Base-by-base conservation (phyloP, 768 basidiomycete genomes). In the Lenzites betulinus region DNA sequence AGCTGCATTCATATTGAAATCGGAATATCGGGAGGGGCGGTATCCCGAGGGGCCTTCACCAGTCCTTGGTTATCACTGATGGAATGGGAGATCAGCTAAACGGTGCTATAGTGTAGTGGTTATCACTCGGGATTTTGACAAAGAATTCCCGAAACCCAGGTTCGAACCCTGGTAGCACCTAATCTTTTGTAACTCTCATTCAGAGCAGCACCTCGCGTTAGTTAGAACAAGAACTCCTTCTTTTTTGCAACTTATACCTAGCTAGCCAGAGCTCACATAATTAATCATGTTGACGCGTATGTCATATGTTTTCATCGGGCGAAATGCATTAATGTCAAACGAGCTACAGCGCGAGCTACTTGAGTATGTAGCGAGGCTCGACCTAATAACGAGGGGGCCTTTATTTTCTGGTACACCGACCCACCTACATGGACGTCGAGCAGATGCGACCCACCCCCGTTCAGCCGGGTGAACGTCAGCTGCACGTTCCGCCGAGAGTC, bases 111-210 rank as follows among this genome's bases (percentile, higher is more conserved):
- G 62, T 63, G 62, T 63, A 63, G 62, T 63, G 62, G 62, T 63
- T 63, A 63, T 63, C 62, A 63, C 62, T 63, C 53, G 57, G 62
- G 62, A 63, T 63, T 63, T 63, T 63, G 62, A 63, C 12, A 25
- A 28, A 13, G 20, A n/a, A 4, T 63, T 63, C 62, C 62, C 57
- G 53, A 51, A 63, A 63, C 62, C 62, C 62, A 63, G 62, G 62
- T 63, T 63, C 62, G 62, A 63, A 63, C 62, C 62, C 62, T 63
- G 62, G 62, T 63, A 63, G 62, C 62, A 63, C 57, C 62, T 63
- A 22, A 8, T 18, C 38, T 39, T 39, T 39, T 39, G 30, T 11
- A 4, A 33, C 30, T 33, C 11, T 33, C 30, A 33, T 33, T 33
- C 30, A 33, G 6, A 33, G 30, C 30, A 5, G 30, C 30, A 5